Base-by-base conservation (phyloP, 768 basidiomycete species). In the Pleurotus giganteus region DNA sequence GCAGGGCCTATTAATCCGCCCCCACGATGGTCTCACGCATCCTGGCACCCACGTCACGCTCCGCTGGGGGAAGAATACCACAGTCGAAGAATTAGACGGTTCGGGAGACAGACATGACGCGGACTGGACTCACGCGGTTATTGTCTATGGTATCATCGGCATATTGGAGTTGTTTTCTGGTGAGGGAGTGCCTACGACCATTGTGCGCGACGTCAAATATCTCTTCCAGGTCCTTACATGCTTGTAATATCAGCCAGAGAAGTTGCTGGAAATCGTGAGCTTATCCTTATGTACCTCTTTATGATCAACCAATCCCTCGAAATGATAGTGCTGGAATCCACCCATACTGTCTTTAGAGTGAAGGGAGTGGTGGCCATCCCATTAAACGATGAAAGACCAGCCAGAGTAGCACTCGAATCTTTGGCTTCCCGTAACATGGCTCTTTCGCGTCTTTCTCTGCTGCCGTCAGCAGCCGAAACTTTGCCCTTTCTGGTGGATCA, bases 91-190 rank as follows among this genome's bases (percentile, higher is more conserved):
- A 62, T 56, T 85, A 26, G 65, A 67, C 17, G 63, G 60, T 37
- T 64, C 68, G 36, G 65, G 57, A 28, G 72, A 66, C n/a, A 62
- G 61, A 23, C 66, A 71, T 6, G 68, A 65, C 12, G 59, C 70
- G 17, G 75, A 83, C 63, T 89, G 89, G 86, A 66, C 71, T 6
- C 74, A 78, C 15, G 68, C 75, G 55, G 79, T 81, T 36, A 67
- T 89, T 41, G 77, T 91, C 9, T 86, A 90, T 66, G 91, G 91
- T 11, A 82, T 94, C 58, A 72, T 92, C 41, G 91, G 91, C 13
- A 72, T 89, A 15, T 63, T 94, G 57, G 83, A 85, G 57, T 69
- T 94, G 21, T 89, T 85, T 64, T 79, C 85, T 63, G 81, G 91
- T 92, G 69, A 56, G 73, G 68, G 36, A 26, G 37, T 23, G 23